phyloP scores from a whole-genome alignment of 345 rosid species.

The Sonneratia alba region DNA sequence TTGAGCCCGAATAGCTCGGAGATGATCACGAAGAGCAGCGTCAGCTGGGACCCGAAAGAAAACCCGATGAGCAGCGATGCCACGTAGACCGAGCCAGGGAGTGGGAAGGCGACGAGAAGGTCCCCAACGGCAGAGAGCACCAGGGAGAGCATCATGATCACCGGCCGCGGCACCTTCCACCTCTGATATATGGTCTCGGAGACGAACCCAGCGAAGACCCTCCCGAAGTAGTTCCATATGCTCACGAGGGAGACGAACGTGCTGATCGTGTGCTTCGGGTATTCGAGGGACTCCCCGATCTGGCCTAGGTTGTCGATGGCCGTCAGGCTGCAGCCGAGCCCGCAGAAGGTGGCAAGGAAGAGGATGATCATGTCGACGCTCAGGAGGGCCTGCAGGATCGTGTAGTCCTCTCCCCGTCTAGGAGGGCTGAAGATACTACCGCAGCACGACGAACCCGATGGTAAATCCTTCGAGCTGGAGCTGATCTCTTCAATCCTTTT shows the following conservation, averaged over 20 bases:
- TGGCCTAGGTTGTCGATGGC: constrained; percentile 19
- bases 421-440: constrained; percentile 2
- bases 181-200: constrained; percentile 11
- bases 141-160: constrained; percentile 4
- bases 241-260: constrained; percentile 20
- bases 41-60: constrained; percentile 15
- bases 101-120: constrained; percentile 10
- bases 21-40: constrained; percentile 13
- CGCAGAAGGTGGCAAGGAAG: constrained; percentile 11
- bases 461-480: not conserved
- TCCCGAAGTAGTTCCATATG: constrained; percentile 19
- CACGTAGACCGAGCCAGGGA: constrained; percentile 6
- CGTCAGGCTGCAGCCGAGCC: constrained; percentile 12
- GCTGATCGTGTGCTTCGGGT: constrained; percentile 6
- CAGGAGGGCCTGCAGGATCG: constrained; percentile 19
- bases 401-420: constrained; percentile 14
- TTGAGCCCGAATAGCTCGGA: constrained; percentile 19
- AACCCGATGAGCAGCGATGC: constrained; percentile 17
- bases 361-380: constrained; percentile 19
- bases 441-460: constrained; percentile 4
- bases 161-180: constrained; percentile 12
- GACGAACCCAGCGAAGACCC: constrained; percentile 16
- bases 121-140: constrained; percentile 5
- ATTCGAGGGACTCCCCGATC: constrained; percentile 17
- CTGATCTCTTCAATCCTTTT: not conserved